phyloP scores from a whole-genome alignment of 106 monocot species.

The Allium sativum region DNA sequence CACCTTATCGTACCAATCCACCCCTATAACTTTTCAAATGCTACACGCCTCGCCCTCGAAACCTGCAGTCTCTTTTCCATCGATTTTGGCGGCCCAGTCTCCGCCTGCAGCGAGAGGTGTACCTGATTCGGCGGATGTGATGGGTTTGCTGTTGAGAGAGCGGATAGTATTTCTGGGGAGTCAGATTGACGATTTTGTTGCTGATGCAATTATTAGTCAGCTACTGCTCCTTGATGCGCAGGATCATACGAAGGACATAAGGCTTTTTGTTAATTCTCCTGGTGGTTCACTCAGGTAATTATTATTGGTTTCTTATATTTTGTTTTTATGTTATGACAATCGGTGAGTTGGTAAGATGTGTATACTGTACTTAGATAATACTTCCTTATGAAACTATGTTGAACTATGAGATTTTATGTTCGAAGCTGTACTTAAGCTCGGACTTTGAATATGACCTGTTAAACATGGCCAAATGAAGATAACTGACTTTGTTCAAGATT shows the following conservation, averaged over 20 bases:
- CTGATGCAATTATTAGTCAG: slow-evolving; percentile 89
- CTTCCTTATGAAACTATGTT: too few species aligned
- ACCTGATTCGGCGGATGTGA: slow-evolving; percentile 47
- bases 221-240: slow-evolving; percentile 77
- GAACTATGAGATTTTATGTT: too few species aligned
- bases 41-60: slow-evolving; percentile 18
- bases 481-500: too few species aligned
- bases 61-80: slow-evolving; percentile 10
- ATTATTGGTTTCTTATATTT: background rate
- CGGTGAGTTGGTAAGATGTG: too few species aligned
- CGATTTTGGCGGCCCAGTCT: slow-evolving; percentile 25
- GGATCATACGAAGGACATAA: slow-evolving; percentile 75
- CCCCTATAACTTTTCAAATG: slow-evolving; percentile 4
- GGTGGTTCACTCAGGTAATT: slow-evolving; percentile 84
- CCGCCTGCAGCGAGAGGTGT: slow-evolving; percentile 49
- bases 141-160: slow-evolving; percentile 76
- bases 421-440: too few species aligned
- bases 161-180: slow-evolving; percentile 87
- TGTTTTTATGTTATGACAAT: too few species aligned
- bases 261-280: slow-evolving; percentile 78
- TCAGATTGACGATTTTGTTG: slow-evolving; percentile 74
- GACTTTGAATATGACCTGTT: too few species aligned
- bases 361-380: too few species aligned
- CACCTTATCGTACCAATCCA: slow-evolving; percentile 1
- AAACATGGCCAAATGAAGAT: too few species aligned